Base-by-base conservation (phyloP, 2,329 filamentous ascomycete genomes). In the Coleophoma crateriformis region DNA sequence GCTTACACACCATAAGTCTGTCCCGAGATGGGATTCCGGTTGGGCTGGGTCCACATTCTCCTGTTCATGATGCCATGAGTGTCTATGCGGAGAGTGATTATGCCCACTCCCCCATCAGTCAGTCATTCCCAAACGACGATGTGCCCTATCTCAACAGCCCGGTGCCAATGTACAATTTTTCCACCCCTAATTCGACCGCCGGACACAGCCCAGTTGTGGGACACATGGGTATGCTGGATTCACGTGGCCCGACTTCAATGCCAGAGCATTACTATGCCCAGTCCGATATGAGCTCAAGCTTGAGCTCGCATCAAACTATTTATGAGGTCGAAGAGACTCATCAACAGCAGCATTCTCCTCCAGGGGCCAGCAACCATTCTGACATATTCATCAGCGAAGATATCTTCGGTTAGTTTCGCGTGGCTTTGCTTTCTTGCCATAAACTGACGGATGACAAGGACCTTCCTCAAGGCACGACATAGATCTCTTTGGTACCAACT, bases 251-350 rank as follows among this genome's bases (percentile, higher is more conserved):
- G 38, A 79, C 77, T 4, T 81, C 81, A 13, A 84, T 77, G 58
- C 79, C 80, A n/a, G 75, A 80, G 54, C 73, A 82, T 35, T 74
- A 77, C 54, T 84, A 83, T 58, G 72, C 77, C n/a, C 73, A 76
- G 7, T 82, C 80, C 4, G 81, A 84, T 58, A 74, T 75, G 48
- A 74, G 77, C 61, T 82, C 80, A 37, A 82, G 78, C 62, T 74
- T 84, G 50, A 73, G 76, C 55, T 81, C 79, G 27, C 79, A 83
- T 57, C 71, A 76, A 56, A 80, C 82, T 54, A 71, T 71, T 50
- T 79, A 81, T 61, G 81, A 83, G 46, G 54, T 62, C 17, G 45
- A 55, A 12, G 60, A 71, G 35, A 49, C 50, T 35, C 62, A 56
- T 46, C 61, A 60, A 45, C 55, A 61, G 46, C 61, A 60, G 46